phyloP scores from a whole-genome alignment of 2,329 filamentous ascomycete genomes.

The Ophiostoma novo-ulmi region DNA sequence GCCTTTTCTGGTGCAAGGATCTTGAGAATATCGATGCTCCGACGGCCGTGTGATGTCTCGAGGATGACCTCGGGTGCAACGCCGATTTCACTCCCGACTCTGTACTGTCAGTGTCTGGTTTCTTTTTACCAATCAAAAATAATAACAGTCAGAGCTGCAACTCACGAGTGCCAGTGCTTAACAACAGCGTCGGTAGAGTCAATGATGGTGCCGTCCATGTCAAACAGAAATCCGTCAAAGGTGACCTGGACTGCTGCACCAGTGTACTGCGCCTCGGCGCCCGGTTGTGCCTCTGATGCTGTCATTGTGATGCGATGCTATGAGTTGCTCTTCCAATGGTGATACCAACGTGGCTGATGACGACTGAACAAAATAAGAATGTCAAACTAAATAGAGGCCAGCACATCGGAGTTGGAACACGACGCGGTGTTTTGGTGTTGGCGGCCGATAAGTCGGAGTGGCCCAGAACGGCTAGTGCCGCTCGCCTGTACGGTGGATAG shows the following conservation, averaged over 20 bases:
- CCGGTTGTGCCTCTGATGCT: slow-evolving; percentile 6
- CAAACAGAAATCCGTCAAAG: slow-evolving; percentile 59
- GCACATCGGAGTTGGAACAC: background rate
- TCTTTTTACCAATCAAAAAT: background rate
- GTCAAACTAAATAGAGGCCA: background rate
- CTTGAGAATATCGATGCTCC: slow-evolving; percentile 80
- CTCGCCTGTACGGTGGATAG: background rate
- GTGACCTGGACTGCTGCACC: slow-evolving; percentile 43
- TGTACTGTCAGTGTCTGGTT: slow-evolving; percentile 33
- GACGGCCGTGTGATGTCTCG: slow-evolving; percentile 81
- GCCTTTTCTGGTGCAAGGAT: slow-evolving; percentile 78
- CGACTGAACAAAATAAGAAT: background rate
- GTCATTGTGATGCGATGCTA: slow-evolving; percentile 19
- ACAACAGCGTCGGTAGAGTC: slow-evolving; percentile 72
- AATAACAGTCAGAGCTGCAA: background rate
- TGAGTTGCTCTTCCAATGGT: background rate
- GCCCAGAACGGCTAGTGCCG: slow-evolving; percentile 18
- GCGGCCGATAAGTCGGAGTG: slow-evolving; percentile 22
- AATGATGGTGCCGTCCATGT: slow-evolving; percentile 80
- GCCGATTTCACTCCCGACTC: slow-evolving; percentile 76
- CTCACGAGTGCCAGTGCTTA: slow-evolving; percentile 70
- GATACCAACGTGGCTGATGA: background rate
- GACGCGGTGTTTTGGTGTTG: background rate
- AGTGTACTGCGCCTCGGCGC: slow-evolving; percentile 29
- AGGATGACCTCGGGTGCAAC: slow-evolving; percentile 81